Evolutionary conservation across 495 filamentous ascomycete species (phyloP).

Genomic region (Copromyces sp.): DNA sequence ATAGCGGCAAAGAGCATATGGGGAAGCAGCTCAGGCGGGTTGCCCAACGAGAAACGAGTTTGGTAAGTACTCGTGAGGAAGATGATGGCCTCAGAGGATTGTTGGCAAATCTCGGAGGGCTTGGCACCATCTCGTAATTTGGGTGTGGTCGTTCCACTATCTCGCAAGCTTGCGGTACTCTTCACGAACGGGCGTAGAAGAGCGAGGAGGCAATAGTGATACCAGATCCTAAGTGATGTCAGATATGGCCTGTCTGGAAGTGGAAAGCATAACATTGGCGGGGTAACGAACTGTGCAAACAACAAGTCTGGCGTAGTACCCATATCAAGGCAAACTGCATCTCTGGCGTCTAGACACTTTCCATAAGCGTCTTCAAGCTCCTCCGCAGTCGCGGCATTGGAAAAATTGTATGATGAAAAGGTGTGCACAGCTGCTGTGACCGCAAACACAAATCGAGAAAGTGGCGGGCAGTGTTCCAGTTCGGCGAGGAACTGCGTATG

Average conservation of each 20-base stretch:
- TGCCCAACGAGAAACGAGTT: slow-evolving; percentile 9
- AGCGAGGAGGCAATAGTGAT: slow-evolving; percentile 19
- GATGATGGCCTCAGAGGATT: slow-evolving; percentile 20
- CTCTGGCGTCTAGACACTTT: slow-evolving; percentile 9
- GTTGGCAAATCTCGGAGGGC: slow-evolving; percentile 8
- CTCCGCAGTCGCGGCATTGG: slow-evolving; percentile 15
- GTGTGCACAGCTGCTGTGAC: slow-evolving; percentile 19
- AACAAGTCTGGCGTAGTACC: slow-evolving; percentile 9
- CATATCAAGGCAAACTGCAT: not conserved
- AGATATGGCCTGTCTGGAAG: not conserved
- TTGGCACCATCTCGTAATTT: slow-evolving; percentile 7
- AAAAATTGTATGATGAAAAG: slow-evolving; percentile 18
- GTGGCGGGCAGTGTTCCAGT: slow-evolving; percentile 12
- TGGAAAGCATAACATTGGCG: not conserved
- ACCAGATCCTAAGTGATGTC: slow-evolving; percentile 16
- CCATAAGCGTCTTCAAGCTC: slow-evolving; percentile 19
- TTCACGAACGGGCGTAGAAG: slow-evolving; percentile 16
- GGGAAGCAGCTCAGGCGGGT: slow-evolving; percentile 11
- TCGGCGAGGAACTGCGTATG: slow-evolving; percentile 18
- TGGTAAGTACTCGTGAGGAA: slow-evolving; percentile 18
- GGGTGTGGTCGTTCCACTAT: not conserved
- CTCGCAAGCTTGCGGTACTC: slow-evolving; percentile 10
- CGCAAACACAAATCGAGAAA: slow-evolving; percentile 16
- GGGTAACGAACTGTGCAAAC: slow-evolving; percentile 13
- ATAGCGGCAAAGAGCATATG: slow-evolving; percentile 18